These are phyloP conservation scores for Abortiporus biennis DNA, from an alignment of 1,284 basidiomycete genomes.

Conservation along the genomic window DNA sequence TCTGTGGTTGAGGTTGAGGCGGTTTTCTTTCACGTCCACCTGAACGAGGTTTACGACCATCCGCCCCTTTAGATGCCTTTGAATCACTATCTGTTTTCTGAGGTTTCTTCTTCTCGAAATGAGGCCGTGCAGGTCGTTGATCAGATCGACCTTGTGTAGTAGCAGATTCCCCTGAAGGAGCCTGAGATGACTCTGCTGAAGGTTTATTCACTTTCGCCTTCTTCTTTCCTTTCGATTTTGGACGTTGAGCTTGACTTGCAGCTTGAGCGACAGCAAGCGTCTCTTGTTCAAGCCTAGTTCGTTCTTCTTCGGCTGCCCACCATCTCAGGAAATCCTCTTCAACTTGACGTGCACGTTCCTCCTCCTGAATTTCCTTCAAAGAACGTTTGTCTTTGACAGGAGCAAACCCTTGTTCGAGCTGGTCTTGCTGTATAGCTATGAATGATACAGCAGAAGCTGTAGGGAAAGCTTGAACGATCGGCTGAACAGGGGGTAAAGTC, in stretches of 20 bases:
- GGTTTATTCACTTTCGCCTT: background rate
- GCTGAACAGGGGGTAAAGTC: conserved; percentile 45
- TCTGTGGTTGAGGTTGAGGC: no score
- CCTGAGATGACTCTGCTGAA: no score
- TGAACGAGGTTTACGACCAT: no score
- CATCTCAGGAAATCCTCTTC: conserved; percentile 80
- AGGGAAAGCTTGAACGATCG: conserved; percentile 32
- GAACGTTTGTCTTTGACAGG: conserved; percentile 50
- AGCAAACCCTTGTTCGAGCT: conserved; percentile 47
- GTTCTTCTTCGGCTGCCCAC: conserved; percentile 81
- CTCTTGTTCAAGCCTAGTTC: conserved; percentile 47
- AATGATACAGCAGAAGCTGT: conserved; percentile 51
- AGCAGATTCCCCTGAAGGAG: no score
- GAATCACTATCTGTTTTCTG: no score
- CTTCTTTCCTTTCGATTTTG: background rate
- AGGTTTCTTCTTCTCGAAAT: no score
- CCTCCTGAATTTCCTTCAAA: conserved; percentile 79
- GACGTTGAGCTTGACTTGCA: background rate
- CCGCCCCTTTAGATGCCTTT: no score
- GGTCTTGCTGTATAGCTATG: conserved; percentile 76
- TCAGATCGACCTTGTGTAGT: no score
- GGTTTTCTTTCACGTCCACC: no score
- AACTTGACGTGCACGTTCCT: conserved; percentile 59
- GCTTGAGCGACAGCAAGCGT: no score
- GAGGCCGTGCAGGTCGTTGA: no score